Evolutionary conservation across 108 stramenopile species (phyloP), one percentile per base, ranked within the genome.

Genomic region (Cyclotella choctawhatcheeana): DNA sequence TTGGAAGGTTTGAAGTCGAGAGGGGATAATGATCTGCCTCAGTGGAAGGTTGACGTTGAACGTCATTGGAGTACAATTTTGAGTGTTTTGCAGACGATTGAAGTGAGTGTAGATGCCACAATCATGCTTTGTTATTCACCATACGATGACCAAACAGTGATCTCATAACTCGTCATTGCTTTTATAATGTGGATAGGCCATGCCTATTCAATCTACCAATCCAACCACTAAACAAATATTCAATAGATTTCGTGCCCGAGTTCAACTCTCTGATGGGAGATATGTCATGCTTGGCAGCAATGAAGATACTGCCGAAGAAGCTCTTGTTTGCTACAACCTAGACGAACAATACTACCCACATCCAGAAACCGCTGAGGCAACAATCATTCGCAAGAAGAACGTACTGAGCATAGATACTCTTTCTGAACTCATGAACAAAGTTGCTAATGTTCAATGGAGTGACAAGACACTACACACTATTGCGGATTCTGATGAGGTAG

Each of bases 401-500:
- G 51, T 71, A 0, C 21, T 93, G 7, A 50, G 53, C 52, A 34
- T 93, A 16, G 72, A 59, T 0, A 84, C 72, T 26, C 54, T 94
- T n/a, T 62, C 82, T 2, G 96, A 97, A 67, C 84, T 94, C 24
- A 82, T 94, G 83, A 22, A 48, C 3, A 94, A 93, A 59, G 69
- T 96, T 54, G 86, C 55, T 16, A 82, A 83, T 18, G 82, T 93
- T 24, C 35, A 47, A 27, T 96, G 95, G 95, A 71, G 82, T 43
- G 78, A 80, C 0, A 55, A 64, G n/a, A 77, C 64, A 3, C 79
- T 77, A 32, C 66, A 76, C 18, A 22, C 61, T 0, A 88, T 95
- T 74, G 87, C 86, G 2, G 67, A 83, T 16, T 83, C 84, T 5
- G 73, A 81, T 0, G 77, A 69, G 21, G 86, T 85, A 27, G 72